Percentiles rank a stretch among this genome's conserved stretches.
Conservation (phyloP, 352 stramenopile genomes). For the Elongisporangium anandrum region DNA sequence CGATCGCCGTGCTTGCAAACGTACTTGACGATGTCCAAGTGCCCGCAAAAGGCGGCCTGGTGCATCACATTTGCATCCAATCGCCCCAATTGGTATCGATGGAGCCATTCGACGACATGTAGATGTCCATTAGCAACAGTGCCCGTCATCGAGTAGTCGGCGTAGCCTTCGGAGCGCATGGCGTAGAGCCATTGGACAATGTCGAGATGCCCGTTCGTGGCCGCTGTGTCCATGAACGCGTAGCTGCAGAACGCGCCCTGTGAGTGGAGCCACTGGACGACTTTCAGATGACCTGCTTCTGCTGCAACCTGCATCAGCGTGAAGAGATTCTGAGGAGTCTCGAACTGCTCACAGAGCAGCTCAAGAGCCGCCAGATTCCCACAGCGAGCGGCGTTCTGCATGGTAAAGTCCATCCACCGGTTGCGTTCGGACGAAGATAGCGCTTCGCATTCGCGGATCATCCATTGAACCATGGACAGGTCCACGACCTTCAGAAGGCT, state of each 20-base stretch:
- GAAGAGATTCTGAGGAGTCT: neutral
- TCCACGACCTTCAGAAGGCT: neutral
- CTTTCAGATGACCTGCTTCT: neutral
- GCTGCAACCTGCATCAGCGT: neutral
- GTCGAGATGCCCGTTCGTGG: neutral
- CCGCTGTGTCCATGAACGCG: neutral
- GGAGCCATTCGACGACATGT: neutral
- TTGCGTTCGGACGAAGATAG: neutral
- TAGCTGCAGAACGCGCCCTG: neutral
- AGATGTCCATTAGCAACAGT: neutral
- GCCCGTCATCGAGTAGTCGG: neutral
- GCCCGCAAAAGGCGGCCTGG: neutral
- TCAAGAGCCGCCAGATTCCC: neutral
- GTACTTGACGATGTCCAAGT: neutral
- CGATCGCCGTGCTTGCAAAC: neutral
- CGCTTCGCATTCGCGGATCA: neutral
- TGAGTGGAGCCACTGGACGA: constrained; percentile 2
- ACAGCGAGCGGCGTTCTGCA: neutral
- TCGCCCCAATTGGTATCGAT: neutral
- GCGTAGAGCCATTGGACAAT: constrained; percentile 1
- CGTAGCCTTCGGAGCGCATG: neutral
- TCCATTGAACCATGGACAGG: neutral
- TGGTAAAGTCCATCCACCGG: neutral
- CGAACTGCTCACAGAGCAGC: neutral
- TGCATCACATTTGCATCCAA: neutral